Conservation (phyloP, 495 filamentous ascomycete genomes). For the Mycothermus thermophilus region DNA sequence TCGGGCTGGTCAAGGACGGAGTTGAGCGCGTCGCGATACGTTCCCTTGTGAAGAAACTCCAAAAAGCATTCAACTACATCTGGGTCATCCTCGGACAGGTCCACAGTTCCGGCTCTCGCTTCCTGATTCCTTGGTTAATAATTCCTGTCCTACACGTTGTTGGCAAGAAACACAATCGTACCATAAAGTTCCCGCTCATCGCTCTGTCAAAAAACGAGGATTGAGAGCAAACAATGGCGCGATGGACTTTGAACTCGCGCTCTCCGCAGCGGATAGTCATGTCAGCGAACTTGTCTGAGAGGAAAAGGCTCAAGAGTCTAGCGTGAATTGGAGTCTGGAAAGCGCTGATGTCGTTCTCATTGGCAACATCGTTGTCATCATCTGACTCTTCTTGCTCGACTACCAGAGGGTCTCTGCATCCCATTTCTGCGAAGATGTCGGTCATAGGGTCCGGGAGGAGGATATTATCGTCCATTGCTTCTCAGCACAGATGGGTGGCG, state of each 20-base stretch:
- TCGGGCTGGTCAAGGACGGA: no score
- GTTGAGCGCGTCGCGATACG: slow-evolving; percentile 10
- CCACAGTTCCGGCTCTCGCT: slow-evolving; percentile 4
- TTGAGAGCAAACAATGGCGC: slow-evolving; percentile 23
- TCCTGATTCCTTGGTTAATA: no score
- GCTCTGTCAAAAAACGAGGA: no score
- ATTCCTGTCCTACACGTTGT: no score
- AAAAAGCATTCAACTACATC: slow-evolving; percentile 24
- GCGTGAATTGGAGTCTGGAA: no score
- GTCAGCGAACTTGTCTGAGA: slow-evolving; percentile 22
- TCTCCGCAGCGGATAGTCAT: slow-evolving; percentile 23
- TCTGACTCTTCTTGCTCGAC: background rate
- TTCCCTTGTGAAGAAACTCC: slow-evolving; percentile 19
- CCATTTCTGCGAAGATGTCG: no score
- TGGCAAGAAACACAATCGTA: no score
- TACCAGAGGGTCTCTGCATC: background rate
- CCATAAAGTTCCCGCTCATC: no score
- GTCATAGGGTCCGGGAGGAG: no score
- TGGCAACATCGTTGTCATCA: background rate
- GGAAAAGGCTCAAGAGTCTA: background rate
- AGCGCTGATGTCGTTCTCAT: no score
- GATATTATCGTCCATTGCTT: no score
- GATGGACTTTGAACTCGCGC: slow-evolving; percentile 26
- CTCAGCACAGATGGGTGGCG: no score
- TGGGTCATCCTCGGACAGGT: slow-evolving; percentile 15